Conservation (phyloP, 164 flowering plant species). For the Magnolia kwangsiensis region DNA sequence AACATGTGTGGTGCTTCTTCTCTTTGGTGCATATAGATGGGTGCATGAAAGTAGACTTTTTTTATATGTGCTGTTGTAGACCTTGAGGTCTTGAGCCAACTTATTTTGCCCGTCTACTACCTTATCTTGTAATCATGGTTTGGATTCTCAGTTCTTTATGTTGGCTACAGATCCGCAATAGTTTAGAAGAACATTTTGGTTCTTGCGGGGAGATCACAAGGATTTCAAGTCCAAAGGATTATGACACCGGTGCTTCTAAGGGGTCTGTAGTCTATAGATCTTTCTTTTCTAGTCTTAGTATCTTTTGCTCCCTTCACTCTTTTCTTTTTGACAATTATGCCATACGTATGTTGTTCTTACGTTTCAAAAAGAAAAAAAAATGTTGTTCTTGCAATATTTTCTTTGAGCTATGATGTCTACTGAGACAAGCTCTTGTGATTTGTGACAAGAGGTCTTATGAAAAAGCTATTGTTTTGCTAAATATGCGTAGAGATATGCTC, state of each 20-base stretch:
- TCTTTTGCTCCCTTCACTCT: background rate
- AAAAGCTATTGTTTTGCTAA: too few relatives aligned
- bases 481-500: too few relatives aligned
- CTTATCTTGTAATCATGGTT: background rate
- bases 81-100: background rate
- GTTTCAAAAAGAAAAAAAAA: too few relatives aligned
- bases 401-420: too few relatives aligned
- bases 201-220: constrained; percentile 75
- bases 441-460: too few relatives aligned
- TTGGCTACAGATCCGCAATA: constrained; percentile 41
- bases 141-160: background rate
- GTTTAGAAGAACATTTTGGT: constrained; percentile 60
- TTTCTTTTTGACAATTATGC: background rate
- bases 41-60: background rate
- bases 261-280: constrained; percentile 49
- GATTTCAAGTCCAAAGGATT: constrained; percentile 59
- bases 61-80: background rate
- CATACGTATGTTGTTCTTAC: too few relatives aligned
- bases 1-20: background rate
- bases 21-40: background rate
- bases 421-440: too few relatives aligned
- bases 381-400: too few relatives aligned
- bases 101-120: background rate
- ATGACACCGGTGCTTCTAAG: constrained; percentile 51
- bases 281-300: background rate